Base-by-base conservation (phyloP, 164 flowering plant species). In the Cinnamomum chago region DNA sequence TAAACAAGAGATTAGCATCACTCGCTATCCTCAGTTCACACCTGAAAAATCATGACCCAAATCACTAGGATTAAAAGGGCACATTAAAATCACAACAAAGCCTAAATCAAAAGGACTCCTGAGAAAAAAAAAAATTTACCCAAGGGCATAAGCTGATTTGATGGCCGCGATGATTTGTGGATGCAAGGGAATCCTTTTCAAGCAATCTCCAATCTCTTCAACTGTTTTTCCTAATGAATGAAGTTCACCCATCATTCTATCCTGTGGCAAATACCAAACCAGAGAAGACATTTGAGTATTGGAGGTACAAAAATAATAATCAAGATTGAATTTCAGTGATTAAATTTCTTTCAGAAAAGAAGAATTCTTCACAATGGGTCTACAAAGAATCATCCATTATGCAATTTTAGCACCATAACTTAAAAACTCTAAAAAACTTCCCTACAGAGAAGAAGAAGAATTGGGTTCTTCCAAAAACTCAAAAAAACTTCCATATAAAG, bases 21-120 rank as follows among this genome's bases (percentile, higher is more conserved):
- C 98, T 94, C 22, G 84, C 74, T 22, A 92, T 86, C 82, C 83
- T 88, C 80, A 92, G 80, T 33, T 94, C 95, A 82, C 95, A 93
- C 73, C 98, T 93, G 84, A 23, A 70, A 76, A 11, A 17, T 28
- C 67, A 60, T 62, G 28, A 64, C 51, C 64, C 71, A 69, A 9
- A 62, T 60, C 17, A 72, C 25, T 25, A 60, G 62, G 35, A 40
- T 13, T 18, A 33, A 58, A 22, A 75, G 15, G n/a, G 12, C 17
- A 65, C 14, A 71, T 2, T 17, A 27, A 30, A 68, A 30, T 68
- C 14, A 7, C 50, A 50, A 70, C 1, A 70, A 13, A 22, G 18
- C 25, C n/a, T 13, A 1, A 15, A 15, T 50, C 23, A 68, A 40
- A 70, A 70, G 30, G 25, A 70, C 17, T 9, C 5, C 17, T 23